These are phyloP conservation scores for Lizonia empirigonia DNA, from an alignment of 2,329 filamentous ascomycete species.

Conservation along the genomic window DNA sequence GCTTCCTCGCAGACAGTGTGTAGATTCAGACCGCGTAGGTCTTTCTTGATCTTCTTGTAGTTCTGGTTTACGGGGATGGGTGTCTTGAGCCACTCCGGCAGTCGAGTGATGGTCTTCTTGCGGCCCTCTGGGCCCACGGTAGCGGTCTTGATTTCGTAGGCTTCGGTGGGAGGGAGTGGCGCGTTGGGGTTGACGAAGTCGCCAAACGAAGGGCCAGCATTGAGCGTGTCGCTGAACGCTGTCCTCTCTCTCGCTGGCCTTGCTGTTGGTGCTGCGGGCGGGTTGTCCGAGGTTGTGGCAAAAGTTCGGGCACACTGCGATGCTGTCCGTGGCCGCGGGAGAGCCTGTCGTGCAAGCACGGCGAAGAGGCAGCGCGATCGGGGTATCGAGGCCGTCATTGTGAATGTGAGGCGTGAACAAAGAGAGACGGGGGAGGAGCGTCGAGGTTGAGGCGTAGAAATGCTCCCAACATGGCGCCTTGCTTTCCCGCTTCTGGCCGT, in stretches of 20 bases:
- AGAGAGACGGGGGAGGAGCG: not conserved
- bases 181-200: constrained; percentile 63
- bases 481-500: constrained; percentile 37
- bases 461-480: constrained; percentile 16
- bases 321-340: constrained; percentile 24
- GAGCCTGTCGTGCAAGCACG: constrained; percentile 24
- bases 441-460: constrained; percentile 3
- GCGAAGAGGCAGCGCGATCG: constrained; percentile 41
- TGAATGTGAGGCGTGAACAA: not conserved
- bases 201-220: constrained; percentile 66
- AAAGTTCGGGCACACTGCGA: constrained; percentile 35
- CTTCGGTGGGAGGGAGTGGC: constrained; percentile 56
- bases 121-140: constrained; percentile 65
- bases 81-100: constrained; percentile 96
- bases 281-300: constrained; percentile 42
- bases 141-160: constrained; percentile 66
- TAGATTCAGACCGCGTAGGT: constrained; percentile 84
- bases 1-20: constrained; percentile 99
- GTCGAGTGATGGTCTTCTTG: constrained; percentile 70
- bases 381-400: constrained; percentile 42
- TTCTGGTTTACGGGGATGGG: constrained; percentile 85
- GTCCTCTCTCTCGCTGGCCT: constrained; percentile 53
- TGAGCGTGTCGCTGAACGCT: constrained; percentile 66
- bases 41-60: constrained; percentile 93
- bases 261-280: constrained; percentile 28